phyloP scores from a whole-genome alignment of 1,284 basidiomycete genomes.

The Malassezia caprae region DNA sequence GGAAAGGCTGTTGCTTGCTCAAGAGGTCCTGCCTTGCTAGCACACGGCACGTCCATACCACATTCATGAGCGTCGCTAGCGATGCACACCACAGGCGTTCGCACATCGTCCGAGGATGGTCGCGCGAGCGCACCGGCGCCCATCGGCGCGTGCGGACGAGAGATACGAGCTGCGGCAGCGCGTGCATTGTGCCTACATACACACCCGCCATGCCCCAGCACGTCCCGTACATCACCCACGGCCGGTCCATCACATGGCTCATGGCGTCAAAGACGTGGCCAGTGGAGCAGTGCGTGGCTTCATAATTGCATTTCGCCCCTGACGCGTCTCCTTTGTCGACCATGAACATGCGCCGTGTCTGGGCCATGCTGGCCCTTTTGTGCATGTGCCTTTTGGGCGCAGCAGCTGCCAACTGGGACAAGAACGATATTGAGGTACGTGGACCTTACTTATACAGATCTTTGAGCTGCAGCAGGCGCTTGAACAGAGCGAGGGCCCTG shows the following conservation, averaged over 20 bases:
- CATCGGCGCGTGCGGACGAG: background rate
- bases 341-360: slow-evolving; percentile 12
- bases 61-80: slow-evolving; percentile 11
- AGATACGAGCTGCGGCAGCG: background rate
- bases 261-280: background rate
- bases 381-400: slow-evolving; percentile 5
- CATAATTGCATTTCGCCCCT: background rate
- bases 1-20: background rate
- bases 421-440: slow-evolving; percentile 34
- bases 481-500: slow-evolving; percentile 28
- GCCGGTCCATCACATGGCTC: background rate
- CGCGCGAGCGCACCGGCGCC: background rate
- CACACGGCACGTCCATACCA: background rate
- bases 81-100: slow-evolving; percentile 25
- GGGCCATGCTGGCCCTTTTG: slow-evolving; percentile 4
- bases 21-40: background rate
- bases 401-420: slow-evolving; percentile 26
- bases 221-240: background rate
- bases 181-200: slow-evolving; percentile 18
- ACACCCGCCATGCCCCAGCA: slow-evolving; percentile 1
- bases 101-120: slow-evolving; percentile 27
- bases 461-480: slow-evolving; percentile 43
- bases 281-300: background rate
- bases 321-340: background rate
- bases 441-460: slow-evolving; percentile 20